Evolutionary conservation across 495 filamentous ascomycete genomes (phyloP).

Genomic region (Penicillium daleae): DNA sequence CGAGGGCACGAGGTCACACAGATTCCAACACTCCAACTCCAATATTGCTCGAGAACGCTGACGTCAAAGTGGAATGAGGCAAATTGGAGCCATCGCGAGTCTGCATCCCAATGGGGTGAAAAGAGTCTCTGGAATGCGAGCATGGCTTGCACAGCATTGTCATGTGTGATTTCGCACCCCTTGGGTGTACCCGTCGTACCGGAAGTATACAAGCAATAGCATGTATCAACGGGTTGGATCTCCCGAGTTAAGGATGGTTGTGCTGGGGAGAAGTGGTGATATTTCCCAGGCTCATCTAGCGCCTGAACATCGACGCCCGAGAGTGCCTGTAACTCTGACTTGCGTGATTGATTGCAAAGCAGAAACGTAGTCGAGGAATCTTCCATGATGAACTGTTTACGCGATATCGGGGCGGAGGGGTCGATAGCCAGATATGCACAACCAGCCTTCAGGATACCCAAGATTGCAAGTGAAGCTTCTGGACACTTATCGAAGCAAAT

Average conservation of each 20-base stretch:
- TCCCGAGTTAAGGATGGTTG: constrained; percentile 20
- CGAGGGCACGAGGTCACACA: constrained; percentile 75
- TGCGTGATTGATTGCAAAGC: constrained; percentile 26
- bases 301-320: constrained; percentile 31
- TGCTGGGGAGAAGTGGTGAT: constrained; percentile 25
- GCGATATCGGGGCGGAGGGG: constrained; percentile 46
- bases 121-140: constrained; percentile 48
- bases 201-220: constrained; percentile 96
- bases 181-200: constrained; percentile 98
- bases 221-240: constrained; percentile 74
- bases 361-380: constrained; percentile 34
- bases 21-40: constrained; percentile 86
- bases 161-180: constrained; percentile 75
- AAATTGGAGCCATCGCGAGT: constrained; percentile 83
- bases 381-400: constrained; percentile 48
- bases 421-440: constrained; percentile 76
- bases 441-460: constrained; percentile 58
- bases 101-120: constrained; percentile 54
- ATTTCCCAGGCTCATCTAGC: constrained; percentile 39
- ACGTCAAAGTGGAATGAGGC: constrained; percentile 90
- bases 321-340: constrained; percentile 20
- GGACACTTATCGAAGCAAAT: constrained; percentile 49
- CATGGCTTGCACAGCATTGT: constrained; percentile 44
- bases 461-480: constrained; percentile 46
- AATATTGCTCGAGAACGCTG: constrained; percentile 84